Conservation (phyloP, 2,329 filamentous ascomycete species). For the Diaporthe batatas region DNA sequence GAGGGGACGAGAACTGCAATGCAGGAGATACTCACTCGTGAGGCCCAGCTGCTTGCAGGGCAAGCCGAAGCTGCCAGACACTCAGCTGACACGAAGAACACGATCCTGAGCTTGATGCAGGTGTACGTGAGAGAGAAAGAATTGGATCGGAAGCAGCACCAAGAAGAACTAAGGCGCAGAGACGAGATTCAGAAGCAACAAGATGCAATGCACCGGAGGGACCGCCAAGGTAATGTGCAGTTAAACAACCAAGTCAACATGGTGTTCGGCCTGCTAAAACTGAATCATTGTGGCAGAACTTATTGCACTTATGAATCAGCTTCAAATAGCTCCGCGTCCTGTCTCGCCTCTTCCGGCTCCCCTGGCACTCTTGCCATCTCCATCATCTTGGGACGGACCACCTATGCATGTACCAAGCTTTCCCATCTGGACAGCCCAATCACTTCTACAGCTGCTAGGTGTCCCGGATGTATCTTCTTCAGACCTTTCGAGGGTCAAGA, state of each 20-base stretch:
- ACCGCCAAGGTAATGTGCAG: background rate
- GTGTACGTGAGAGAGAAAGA: background rate
- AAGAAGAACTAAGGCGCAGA: background rate
- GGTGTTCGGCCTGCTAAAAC: background rate
- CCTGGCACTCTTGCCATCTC: background rate
- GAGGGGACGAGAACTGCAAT: background rate
- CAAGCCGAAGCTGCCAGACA: background rate
- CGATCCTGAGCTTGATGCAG: background rate
- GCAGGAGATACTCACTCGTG: background rate
- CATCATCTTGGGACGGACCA: no score
- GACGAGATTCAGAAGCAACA: background rate
- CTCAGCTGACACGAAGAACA: background rate
- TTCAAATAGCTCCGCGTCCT: background rate
- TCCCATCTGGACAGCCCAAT: background rate
- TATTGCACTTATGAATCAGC: background rate
- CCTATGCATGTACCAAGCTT: no score
- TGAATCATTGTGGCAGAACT: background rate
- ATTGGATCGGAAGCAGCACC: background rate
- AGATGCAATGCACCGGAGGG: background rate
- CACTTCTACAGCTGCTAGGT: background rate
- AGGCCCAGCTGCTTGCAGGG: background rate
- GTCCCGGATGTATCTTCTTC: background rate
- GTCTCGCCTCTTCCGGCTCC: background rate
- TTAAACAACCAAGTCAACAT: background rate
- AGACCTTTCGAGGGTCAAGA: background rate